A percentile compares a stretch with the other conserved stretches of the same genome.
Evolutionary conservation across 2,329 filamentous ascomycete genomes (phyloP).

Genomic region (Fusarium sororula): DNA sequence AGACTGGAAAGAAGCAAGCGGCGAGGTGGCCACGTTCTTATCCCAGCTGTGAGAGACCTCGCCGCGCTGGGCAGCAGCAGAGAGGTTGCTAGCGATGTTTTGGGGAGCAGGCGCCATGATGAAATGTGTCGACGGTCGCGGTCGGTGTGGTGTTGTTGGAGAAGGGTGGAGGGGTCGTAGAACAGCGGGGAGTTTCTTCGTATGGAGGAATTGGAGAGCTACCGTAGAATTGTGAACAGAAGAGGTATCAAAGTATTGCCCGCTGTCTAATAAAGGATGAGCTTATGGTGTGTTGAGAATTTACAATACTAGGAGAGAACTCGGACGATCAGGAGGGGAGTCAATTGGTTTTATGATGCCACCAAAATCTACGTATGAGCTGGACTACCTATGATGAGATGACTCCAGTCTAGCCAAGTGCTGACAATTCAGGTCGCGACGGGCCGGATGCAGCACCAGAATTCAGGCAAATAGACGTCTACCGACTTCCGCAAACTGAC

Average conservation of each 20-base stretch:
- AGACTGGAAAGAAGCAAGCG: constrained; percentile 78
- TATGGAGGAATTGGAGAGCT: constrained; percentile 19
- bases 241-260: constrained; percentile 2
- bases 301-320: neutral
- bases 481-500: constrained; percentile 42
- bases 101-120: constrained; percentile 56
- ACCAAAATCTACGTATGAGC: constrained; percentile 14
- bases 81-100: constrained; percentile 57
- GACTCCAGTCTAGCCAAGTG: constrained; percentile 15
- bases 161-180: constrained; percentile 24
- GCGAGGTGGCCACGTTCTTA: constrained; percentile 74
- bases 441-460: constrained; percentile 37
- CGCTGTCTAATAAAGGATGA: neutral
- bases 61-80: constrained; percentile 47
- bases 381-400: constrained; percentile 28
- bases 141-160: constrained; percentile 41
- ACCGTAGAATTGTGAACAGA: neutral
- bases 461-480: constrained; percentile 23
- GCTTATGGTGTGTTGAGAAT: neutral
- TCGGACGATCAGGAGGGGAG: constrained; percentile 1
- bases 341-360: constrained; percentile 33
- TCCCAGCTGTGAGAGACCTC: constrained; percentile 68
- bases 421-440: constrained; percentile 31
- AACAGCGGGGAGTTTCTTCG: constrained; percentile 2
- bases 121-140: constrained; percentile 15